These are phyloP conservation scores for Ulvella scutata DNA, from an alignment of 139 green algal genomes.

Conservation along the genomic window DNA sequence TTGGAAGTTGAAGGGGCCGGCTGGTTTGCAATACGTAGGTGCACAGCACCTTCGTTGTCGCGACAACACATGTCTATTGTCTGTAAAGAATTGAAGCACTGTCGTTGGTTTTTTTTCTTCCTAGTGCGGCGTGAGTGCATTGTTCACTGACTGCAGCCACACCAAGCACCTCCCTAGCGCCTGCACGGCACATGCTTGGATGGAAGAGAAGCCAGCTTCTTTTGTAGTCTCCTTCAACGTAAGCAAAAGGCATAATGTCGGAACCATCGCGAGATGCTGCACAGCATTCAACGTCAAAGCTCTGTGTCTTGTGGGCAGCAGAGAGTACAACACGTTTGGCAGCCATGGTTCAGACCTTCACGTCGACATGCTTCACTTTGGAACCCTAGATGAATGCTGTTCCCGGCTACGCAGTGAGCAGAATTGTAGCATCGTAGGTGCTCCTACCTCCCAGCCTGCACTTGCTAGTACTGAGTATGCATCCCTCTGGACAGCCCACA, in stretches of 20 bases:
- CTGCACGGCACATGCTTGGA: neutral
- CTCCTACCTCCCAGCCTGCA: neutral
- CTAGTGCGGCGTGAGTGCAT: neutral
- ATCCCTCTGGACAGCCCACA: neutral
- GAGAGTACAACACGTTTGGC: constrained; percentile 80
- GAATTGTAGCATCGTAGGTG: constrained; percentile 4
- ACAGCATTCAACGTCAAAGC: constrained; percentile 54
- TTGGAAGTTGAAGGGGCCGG: neutral
- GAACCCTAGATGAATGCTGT: constrained; percentile 47
- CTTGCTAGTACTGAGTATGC: neutral
- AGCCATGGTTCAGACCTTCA: constrained; percentile 54
- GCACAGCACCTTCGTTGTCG: neutral
- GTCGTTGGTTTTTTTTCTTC: neutral
- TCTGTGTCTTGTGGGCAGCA: constrained; percentile 67
- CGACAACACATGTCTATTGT: neutral
- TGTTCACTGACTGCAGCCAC: neutral
- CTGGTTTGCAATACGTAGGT: neutral
- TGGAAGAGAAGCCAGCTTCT: constrained; percentile 12
- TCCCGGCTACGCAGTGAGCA: neutral
- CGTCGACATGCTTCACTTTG: constrained; percentile 54
- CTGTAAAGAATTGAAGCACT: neutral
- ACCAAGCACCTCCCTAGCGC: neutral
- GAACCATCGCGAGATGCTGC: constrained; percentile 46
- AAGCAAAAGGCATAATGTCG: constrained; percentile 66
- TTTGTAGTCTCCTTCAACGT: constrained; percentile 69